Evolutionary conservation across 2,329 filamentous ascomycete genomes (phyloP), one percentile per base, ranked within the genome.

Genomic region (Botrytis porri): DNA sequence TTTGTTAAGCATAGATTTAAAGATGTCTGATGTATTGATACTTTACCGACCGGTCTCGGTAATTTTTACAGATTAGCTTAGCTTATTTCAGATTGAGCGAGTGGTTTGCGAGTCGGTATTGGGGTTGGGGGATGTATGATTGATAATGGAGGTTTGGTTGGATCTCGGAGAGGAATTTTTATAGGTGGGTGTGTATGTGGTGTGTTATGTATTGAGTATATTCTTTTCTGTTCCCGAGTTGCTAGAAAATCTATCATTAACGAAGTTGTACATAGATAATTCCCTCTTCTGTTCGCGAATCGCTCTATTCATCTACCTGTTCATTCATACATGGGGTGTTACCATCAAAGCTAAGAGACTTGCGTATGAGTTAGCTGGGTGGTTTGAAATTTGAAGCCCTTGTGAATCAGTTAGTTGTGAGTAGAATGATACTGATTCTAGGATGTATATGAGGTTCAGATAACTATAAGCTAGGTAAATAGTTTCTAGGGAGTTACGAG

Each of bases 301-400:
- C n/a, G n/a, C n/a, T n/a, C n/a, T n/a, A 51, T 51, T 12, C 10
- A 3, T 51, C 25, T 25, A 51, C n/a, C 25, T 25, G 25, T 5
- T 12, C 10, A 51, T 12, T 48, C 10, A 5, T 25, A 25, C 0
- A 51, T 2, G 5, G 22, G 9, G 10, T 0, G 14, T 4, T 22
- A 1, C 22, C 1, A 25, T 51, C 4, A 12, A 0, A 14, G 2
- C 2, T n/a, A 4, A n/a, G 10, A 5, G 16, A 16, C n/a, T n/a
- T 16, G 2, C 2, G 48, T 16, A n/a, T n/a, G 1, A 4, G n/a
- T 16, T n/a, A 3, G 1, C 6, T 54, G 16, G 2, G 5, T 1
- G 1, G 12, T n/a, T n/a, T 54, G 25, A n/a, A 54, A n/a, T n/a
- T 1, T 16, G 16, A 16, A n/a, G 25, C 16, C n/a, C 0, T 54